Evolutionary conservation across 1,284 basidiomycete species (phyloP).

Genomic region (Papiliotrema laurentii): DNA sequence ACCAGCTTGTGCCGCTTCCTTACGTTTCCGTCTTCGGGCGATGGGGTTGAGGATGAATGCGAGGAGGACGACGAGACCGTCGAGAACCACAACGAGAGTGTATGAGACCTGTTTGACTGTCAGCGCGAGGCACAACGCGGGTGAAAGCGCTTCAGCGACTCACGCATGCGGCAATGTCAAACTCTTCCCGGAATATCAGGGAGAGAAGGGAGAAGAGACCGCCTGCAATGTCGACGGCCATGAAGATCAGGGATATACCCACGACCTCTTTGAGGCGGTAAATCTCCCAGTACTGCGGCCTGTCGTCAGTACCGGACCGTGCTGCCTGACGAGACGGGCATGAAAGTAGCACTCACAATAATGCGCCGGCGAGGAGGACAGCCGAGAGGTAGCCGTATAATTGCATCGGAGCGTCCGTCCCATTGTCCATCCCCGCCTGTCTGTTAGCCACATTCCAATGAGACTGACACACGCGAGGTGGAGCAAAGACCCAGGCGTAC

Average conservation of each 20-base stretch:
- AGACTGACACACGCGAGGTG: neutral
- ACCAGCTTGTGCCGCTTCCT: conserved; percentile 20
- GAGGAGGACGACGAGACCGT: conserved; percentile 57
- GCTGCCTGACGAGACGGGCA: neutral
- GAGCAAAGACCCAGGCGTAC: conserved; percentile 37
- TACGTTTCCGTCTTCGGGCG: conserved; percentile 40
- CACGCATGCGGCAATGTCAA: conserved; percentile 65
- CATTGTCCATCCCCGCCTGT: conserved; percentile 3
- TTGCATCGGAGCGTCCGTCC: conserved; percentile 51
- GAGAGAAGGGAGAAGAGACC: conserved; percentile 66
- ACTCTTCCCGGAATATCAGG: conserved; percentile 61
- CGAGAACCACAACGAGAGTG: conserved; percentile 54
- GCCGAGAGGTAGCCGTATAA: conserved; percentile 65
- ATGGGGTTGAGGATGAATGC: conserved; percentile 62
- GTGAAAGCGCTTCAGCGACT: conserved; percentile 49
- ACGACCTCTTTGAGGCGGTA: conserved; percentile 64
- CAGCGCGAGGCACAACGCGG: neutral
- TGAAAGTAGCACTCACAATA: conserved; percentile 53
- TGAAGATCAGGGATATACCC: conserved; percentile 68
- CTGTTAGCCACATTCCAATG: neutral
- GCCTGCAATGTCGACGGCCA: conserved; percentile 65
- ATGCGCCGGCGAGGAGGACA: conserved; percentile 58
- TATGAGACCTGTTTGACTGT: conserved; percentile 46
- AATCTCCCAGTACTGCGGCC: conserved; percentile 61
- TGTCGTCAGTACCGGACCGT: conserved; percentile 7